phyloP scores from a whole-genome alignment of 306 rosid genomes.

The Benincasa hispida region DNA sequence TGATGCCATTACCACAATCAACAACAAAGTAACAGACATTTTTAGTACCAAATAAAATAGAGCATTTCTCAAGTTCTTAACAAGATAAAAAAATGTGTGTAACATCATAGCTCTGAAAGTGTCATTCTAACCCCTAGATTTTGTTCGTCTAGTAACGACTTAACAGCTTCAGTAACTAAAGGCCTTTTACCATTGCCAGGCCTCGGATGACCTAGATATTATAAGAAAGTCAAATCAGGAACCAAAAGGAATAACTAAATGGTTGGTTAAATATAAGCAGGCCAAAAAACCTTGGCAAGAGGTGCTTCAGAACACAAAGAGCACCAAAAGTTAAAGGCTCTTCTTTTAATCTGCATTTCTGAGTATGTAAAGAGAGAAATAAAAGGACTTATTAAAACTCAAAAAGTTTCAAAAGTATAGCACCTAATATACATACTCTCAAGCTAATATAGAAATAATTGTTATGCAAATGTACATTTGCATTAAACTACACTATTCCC shows the following conservation, averaged over 20 bases:
- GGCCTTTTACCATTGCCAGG: constrained; percentile 78
- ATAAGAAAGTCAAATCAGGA: constrained; percentile 16
- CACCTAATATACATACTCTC: background rate
- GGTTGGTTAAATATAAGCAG: background rate
- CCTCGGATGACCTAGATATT: constrained; percentile 71
- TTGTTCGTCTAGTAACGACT: constrained; percentile 68
- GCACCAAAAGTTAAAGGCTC: constrained; percentile 72
- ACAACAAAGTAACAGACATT: constrained; percentile 29
- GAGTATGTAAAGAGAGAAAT: constrained; percentile 12
- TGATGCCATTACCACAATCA: constrained; percentile 94
- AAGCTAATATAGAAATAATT: background rate
- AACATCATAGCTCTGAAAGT: constrained; percentile 59
- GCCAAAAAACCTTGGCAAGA: constrained; percentile 66
- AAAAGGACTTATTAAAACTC: background rate
- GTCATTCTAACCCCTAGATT: constrained; percentile 65
- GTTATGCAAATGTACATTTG: background rate
- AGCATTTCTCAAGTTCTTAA: background rate
- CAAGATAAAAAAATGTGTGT: too few relatives aligned
- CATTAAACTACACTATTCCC: background rate
- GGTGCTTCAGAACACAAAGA: constrained; percentile 80
- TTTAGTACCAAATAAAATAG: constrained; percentile 11
- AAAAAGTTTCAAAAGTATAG: background rate
- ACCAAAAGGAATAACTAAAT: constrained; percentile 12
- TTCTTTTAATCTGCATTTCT: constrained; percentile 92
- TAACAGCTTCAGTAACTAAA: constrained; percentile 64